phyloP scores from a whole-genome alignment of 768 basidiomycete genomes.

The Amanita jacksonii region DNA sequence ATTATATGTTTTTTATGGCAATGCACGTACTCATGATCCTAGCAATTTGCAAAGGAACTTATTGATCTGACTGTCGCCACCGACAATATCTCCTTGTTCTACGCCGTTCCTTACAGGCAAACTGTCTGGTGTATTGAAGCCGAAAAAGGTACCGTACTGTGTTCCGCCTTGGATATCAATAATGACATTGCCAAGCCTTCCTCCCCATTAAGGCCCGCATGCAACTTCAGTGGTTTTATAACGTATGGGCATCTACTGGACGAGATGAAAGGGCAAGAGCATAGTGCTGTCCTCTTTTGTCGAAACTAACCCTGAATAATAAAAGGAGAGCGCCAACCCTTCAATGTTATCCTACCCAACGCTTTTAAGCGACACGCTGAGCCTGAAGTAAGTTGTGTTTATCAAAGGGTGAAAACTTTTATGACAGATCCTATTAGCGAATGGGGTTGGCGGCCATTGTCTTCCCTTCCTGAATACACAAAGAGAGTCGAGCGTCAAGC shows the following conservation, averaged over 20 bases:
- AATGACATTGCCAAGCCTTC: conserved; percentile 18
- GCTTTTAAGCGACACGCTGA: conserved; percentile 26
- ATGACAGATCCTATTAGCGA: conserved; percentile 26
- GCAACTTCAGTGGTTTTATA: conserved; percentile 41
- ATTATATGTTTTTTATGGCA: neutral
- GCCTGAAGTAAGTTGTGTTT: conserved; percentile 28
- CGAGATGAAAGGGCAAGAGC: conserved; percentile 12
- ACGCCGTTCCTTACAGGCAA: conserved; percentile 46
- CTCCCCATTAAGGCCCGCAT: conserved; percentile 22
- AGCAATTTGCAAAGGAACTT: conserved; percentile 7
- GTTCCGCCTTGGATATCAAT: neutral
- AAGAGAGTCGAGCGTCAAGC: conserved; percentile 27
- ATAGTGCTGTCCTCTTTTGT: conserved; percentile 7
- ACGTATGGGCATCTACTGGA: conserved; percentile 31
- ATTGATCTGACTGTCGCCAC: conserved; percentile 4
- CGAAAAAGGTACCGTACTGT: conserved; percentile 23
- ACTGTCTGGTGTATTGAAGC: conserved; percentile 40
- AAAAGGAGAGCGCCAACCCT: conserved; percentile 23
- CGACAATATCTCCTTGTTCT: conserved; percentile 27
- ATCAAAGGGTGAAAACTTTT: neutral
- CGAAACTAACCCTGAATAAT: neutral
- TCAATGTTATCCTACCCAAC: conserved; percentile 35
- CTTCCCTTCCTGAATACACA: conserved; percentile 29
- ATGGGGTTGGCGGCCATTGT: conserved; percentile 28
- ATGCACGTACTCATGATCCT: conserved; percentile 2